Evolutionary conservation across 2,329 filamentous ascomycete species (phyloP), one percentile per base, ranked within the genome.

Genomic region (Diplodia sapinea): DNA sequence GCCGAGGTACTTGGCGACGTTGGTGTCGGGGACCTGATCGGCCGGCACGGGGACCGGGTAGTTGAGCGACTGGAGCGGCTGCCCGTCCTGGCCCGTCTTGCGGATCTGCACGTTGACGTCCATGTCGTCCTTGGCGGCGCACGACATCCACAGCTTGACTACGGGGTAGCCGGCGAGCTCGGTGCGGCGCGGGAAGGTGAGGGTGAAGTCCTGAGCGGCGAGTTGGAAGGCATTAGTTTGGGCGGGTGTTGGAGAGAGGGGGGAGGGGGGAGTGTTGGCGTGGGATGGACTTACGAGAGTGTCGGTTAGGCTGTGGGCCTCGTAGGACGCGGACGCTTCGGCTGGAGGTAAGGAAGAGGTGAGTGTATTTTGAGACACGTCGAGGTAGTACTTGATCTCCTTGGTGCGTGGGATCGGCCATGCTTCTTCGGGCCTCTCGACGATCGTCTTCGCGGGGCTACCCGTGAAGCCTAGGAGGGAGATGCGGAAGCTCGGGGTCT

Each of bases 401-500:
- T 71, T 66, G 1, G 72, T 72, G n/a, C 67, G 47, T 5, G 70
- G 69, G 7, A 72, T 64, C 1, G 71, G 71, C 54, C 55, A 67
- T 9, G 43, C 49, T 2, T 49, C 50, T 6, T 68, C 66, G 6
- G 56, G 49, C 8, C 66, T 51, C 26, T 68, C 66, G 17, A 63
- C 8, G 36, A 68, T 64, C 3, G 66, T 33, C 20, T 64, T 36
- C 5, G 57, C 66, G 9, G 57, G 49, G 38, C 66, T 63, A 12
- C 50, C 66, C 15, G n/a, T 61, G 55, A 72, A 74, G 12, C 70
- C 70, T 3, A 84, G 71, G 0, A 78, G 73, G 0, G 81, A 77
- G 73, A 77, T 80, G 4, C 83, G 78, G 1, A 85, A 80, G 31
- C 74, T 75, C 0, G 83, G 82, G 0, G 82, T 85, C 57, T 78